Evolutionary conservation across 2,329 filamentous ascomycete genomes (phyloP), one percentile per base, ranked within the genome.

Genomic region (Coniochaeta hoffmannii): DNA sequence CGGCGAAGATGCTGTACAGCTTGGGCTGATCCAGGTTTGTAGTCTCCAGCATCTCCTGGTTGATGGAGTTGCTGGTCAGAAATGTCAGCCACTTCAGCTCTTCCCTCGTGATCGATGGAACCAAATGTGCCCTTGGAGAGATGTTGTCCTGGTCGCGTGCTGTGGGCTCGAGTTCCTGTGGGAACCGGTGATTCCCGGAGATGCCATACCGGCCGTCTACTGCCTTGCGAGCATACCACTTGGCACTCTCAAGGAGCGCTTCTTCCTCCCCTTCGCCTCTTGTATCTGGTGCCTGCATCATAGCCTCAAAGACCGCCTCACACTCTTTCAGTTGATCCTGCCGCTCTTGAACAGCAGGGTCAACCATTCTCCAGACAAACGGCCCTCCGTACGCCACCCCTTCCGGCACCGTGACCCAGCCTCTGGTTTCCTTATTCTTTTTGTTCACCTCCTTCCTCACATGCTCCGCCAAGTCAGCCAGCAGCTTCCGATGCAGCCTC

Each of bases 11-110:
- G 14, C 61, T 60, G 54, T 67, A 71, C 26, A 70, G 58, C 17
- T 60, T 54, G 15, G 63, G 63, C 46, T 64, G 62, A 10, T 62
- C 59, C 26, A 58, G 12, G 9, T 57, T 54, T 53, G 61, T 50
- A 15, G 57, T 55, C 41, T 46, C 31, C 24, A 62, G 53, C 59
- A 66, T 64, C n/a, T 35, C 53, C 22, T 56, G 53, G 38, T 64
- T 68, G 54, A 64, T 63, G 31, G 63, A 64, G 26, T 62, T 60
- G 17, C 60, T 62, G 19, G 65, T 62, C 19, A 72, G 55, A 7
- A 68, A 68, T 52, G 62, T 59, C 35, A 73, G 59, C 68, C 69
- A 71, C 19, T 61, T 54, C n/a, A 69, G 55, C 32, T 72, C 71
- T 8, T 62, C 57, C 30, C 61, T 58, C 44, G 60, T 59, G 14